Evolutionary conservation across 805 yeast species (phyloP).

Genomic region (Scheffersomyces ergatensis): DNA sequence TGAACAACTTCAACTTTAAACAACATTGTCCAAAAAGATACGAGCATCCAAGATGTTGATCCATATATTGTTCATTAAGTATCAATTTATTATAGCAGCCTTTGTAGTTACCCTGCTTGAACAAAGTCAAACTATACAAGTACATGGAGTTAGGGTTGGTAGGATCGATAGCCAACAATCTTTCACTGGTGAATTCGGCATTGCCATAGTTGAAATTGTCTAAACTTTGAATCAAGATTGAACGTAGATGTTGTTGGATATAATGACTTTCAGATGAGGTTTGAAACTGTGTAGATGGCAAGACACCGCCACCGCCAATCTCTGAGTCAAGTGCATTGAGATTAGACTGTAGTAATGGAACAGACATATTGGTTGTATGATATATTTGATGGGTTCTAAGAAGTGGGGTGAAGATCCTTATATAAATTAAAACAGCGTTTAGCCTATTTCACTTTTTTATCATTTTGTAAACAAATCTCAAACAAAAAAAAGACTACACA

Average conservation of each 20-base stretch:
- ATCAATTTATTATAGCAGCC: conserved; percentile 52
- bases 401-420: too few species aligned
- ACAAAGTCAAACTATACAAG: conserved; percentile 66
- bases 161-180: conserved; percentile 64
- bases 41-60: conserved; percentile 69
- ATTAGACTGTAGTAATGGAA: too few species aligned
- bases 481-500: too few species aligned
- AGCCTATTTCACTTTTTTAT: too few species aligned
- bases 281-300: too few species aligned
- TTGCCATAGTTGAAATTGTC: conserved; percentile 68
- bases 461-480: too few species aligned
- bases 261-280: conserved; percentile 11
- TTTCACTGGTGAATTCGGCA: conserved; percentile 86
- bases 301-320: too few species aligned
- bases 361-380: too few species aligned
- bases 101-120: conserved; percentile 55
- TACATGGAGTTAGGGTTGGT: conserved; percentile 60
- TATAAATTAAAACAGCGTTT: too few species aligned
- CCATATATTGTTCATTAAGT: conserved; percentile 22
- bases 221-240: conserved; percentile 63
- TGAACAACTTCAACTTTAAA: conserved; percentile 48
- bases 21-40: conserved; percentile 73
- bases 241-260: conserved; percentile 46
- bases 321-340: too few species aligned
- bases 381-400: too few species aligned